A percentile compares a stretch with the other conserved stretches of the same genome.
phyloP scores from a whole-genome alignment of 2,329 filamentous ascomycete genomes.

The Botrytis aclada region DNA sequence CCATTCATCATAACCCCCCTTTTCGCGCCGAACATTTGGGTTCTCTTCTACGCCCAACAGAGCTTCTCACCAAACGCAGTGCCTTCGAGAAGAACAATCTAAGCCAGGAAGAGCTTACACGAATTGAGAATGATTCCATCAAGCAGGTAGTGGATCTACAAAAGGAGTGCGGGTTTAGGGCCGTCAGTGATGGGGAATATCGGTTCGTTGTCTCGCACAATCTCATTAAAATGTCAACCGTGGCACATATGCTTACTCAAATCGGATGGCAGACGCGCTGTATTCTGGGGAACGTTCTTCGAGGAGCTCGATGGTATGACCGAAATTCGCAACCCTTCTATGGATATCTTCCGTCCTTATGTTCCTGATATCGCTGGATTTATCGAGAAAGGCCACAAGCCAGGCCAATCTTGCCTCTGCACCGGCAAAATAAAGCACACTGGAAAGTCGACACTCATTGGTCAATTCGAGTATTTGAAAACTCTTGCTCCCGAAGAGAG shows the following conservation, averaged over 20 bases:
- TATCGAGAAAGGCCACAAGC: constrained; percentile 44
- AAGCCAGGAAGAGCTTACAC: constrained; percentile 42
- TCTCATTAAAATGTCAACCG: background rate
- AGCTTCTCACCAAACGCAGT: constrained; percentile 54
- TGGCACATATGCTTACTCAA: background rate
- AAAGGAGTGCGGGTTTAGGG: constrained; percentile 53
- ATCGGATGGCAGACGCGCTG: constrained; percentile 26
- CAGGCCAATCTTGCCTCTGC: constrained; percentile 46
- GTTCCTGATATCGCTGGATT: constrained; percentile 44
- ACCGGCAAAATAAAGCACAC: constrained; percentile 48
- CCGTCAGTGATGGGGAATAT: constrained; percentile 59
- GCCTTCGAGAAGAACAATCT: constrained; percentile 52
- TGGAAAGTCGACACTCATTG: constrained; percentile 46
- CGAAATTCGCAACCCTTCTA: constrained; percentile 32
- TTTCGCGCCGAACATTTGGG: constrained; percentile 65
- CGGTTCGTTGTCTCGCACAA: constrained; percentile 21
- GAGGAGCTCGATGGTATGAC: constrained; percentile 33
- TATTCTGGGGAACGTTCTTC: constrained; percentile 37
- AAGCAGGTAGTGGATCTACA: constrained; percentile 57
- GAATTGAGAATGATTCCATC: constrained; percentile 56
- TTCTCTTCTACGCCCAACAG: constrained; percentile 58
- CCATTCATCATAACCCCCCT: constrained; percentile 39
- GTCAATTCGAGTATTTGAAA: constrained; percentile 59
- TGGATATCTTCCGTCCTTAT: constrained; percentile 42
- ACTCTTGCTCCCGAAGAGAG: constrained; percentile 56